Percentiles rank a stretch among this genome's conserved stretches.
phyloP scores from a whole-genome alignment of 75 land plant genomes.

The Pinus taeda region DNA sequence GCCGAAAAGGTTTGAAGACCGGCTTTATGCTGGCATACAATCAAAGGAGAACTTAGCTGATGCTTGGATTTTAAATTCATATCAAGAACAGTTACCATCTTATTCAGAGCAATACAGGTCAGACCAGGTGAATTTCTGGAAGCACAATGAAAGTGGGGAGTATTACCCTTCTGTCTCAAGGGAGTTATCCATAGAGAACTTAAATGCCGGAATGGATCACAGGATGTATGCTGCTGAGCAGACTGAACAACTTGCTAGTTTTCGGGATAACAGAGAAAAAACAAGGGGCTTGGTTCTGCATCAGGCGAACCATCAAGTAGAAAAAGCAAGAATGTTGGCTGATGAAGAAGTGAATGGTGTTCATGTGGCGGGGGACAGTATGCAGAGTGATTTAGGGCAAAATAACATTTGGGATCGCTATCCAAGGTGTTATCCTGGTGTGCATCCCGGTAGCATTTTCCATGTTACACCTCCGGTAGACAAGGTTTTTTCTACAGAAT shows the following conservation, averaged over 20 bases:
- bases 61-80: not conserved
- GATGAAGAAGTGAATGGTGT: not conserved
- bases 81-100: not conserved
- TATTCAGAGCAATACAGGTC: not conserved
- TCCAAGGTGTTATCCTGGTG: not conserved
- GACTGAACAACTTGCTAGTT: not conserved
- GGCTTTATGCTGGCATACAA: not conserved
- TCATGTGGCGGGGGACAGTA: not conserved
- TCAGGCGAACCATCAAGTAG: not conserved
- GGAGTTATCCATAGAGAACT: not conserved
- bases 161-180: not conserved
- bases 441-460: not conserved
- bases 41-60: not conserved
- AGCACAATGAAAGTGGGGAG: not conserved
- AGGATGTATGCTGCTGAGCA: not conserved
- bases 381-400: not conserved
- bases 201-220: not conserved
- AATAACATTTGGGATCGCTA: not conserved
- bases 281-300: not conserved
- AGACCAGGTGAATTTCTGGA: not conserved
- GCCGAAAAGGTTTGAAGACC: constrained; percentile 7
- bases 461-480: constrained; percentile 11
- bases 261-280: constrained; percentile 2
- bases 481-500: constrained; percentile 22
- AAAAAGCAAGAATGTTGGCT: not conserved